phyloP scores from a whole-genome alignment of 768 basidiomycete species.

The Dentipellis fragilis region DNA sequence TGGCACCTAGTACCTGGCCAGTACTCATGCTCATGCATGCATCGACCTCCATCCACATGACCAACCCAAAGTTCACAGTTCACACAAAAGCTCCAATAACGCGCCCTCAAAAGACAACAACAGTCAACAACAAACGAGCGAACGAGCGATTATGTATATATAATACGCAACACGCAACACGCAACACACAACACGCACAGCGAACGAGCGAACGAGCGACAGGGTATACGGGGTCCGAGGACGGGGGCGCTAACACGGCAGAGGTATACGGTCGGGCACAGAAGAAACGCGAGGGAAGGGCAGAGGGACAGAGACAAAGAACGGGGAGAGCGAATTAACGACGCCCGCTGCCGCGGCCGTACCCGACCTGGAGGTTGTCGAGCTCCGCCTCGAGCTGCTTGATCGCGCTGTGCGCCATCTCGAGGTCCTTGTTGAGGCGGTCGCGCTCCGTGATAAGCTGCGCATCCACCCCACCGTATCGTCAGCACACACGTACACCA shows the following conservation, averaged over 20 bases:
- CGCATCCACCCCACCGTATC: conserved; percentile 2
- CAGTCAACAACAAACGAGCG: too few relatives aligned
- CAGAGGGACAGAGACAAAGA: background rate
- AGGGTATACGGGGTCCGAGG: background rate
- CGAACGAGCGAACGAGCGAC: background rate
- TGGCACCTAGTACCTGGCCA: too few relatives aligned
- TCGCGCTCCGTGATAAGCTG: conserved; percentile 98
- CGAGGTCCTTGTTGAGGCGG: conserved; percentile 97
- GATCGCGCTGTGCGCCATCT: conserved; percentile 84
- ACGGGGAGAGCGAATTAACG: conserved; percentile 27
- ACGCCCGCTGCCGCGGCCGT: conserved; percentile 63
- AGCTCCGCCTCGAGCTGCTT: conserved; percentile 87
- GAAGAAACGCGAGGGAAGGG: background rate
- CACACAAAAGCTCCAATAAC: too few relatives aligned
- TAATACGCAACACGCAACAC: background rate
- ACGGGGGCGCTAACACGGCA: background rate
- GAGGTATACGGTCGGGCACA: background rate
- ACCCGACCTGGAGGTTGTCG: conserved; percentile 81
- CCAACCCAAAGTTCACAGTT: too few relatives aligned
- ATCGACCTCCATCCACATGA: too few relatives aligned
- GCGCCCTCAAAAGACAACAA: too few relatives aligned
- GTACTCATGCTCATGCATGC: too few relatives aligned
- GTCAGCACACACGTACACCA: conserved; percentile 5
- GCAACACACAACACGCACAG: background rate
- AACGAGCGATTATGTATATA: too few relatives aligned